Evolutionary conservation across 2,329 filamentous ascomycete genomes (phyloP).

Genomic region (Sporothrix protearum): DNA sequence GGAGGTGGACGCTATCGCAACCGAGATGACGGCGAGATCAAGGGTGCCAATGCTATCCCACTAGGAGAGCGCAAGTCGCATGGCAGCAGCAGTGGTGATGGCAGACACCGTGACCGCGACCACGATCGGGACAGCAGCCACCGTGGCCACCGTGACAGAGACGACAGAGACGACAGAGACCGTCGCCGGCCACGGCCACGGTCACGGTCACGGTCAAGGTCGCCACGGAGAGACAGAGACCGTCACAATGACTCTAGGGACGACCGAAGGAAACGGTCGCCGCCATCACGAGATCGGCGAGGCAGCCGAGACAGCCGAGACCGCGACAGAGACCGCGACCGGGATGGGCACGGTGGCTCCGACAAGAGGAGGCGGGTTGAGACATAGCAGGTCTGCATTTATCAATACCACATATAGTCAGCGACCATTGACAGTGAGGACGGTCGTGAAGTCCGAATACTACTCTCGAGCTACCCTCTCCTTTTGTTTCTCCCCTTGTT

Average conservation of each 20-base stretch:
- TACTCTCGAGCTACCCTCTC: not conserved
- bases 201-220: conserved; percentile 32
- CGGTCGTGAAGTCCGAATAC: not conserved
- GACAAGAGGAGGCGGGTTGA: conserved; percentile 61
- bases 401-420: not conserved
- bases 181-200: no score
- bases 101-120: conserved; percentile 32
- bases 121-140: conserved; percentile 22
- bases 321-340: conserved; percentile 40
- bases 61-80: conserved; percentile 57
- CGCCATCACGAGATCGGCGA: conserved; percentile 47
- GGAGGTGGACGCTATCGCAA: conserved; percentile 31
- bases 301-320: conserved; percentile 48
- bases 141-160: conserved; percentile 32
- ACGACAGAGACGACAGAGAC: conserved; percentile 34
- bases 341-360: conserved; percentile 48
- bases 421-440: not conserved
- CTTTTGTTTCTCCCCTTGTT: not conserved
- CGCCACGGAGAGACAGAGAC: conserved; percentile 44
- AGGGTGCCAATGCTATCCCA: conserved; percentile 68
- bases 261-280: conserved; percentile 52
- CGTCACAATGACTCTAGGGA: conserved; percentile 39
- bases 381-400: not conserved
- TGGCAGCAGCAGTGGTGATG: conserved; percentile 23
- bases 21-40: conserved; percentile 43